Evolutionary conservation across 2,329 filamentous ascomycete genomes (phyloP).

Genomic region (Hymenoscyphus scutula): DNA sequence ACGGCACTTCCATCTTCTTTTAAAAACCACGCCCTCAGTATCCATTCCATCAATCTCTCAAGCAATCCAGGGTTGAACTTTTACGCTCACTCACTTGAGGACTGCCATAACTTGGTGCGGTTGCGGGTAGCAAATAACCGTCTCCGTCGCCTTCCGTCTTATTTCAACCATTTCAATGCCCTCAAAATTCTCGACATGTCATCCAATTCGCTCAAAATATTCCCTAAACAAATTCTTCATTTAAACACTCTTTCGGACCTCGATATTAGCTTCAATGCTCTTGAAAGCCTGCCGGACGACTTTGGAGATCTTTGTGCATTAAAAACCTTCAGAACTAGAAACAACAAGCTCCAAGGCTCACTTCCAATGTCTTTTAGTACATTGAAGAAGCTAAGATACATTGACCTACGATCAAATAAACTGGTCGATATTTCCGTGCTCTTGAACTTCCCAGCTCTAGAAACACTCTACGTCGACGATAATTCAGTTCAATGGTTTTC

Average conservation of each 20-base stretch:
- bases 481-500: conserved; percentile 83
- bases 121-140: conserved; percentile 94
- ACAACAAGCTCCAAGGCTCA: conserved; percentile 78
- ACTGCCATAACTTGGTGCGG: conserved; percentile 84
- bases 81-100: conserved; percentile 93
- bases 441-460: conserved; percentile 77
- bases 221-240: conserved; percentile 81
- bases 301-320: conserved; percentile 77
- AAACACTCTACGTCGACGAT: conserved; percentile 86
- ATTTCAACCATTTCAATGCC: conserved; percentile 70
- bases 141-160: conserved; percentile 72
- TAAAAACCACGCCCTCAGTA: conserved; percentile 87
- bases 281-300: conserved; percentile 70
- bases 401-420: conserved; percentile 93
- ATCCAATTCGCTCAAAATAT: conserved; percentile 84
- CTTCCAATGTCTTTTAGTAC: conserved; percentile 71
- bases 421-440: conserved; percentile 87
- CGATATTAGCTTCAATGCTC: conserved; percentile 95
- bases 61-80: conserved; percentile 89
- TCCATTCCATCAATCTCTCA: conserved; percentile 91
- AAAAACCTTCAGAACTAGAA: conserved; percentile 90
- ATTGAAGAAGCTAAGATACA: conserved; percentile 77
- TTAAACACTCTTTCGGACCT: conserved; percentile 83
- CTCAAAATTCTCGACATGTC: conserved; percentile 86
- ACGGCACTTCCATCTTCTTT: conserved; percentile 92